A percentile compares a stretch with the other conserved stretches of the same genome.
phyloP scores from a whole-genome alignment of 331 rosid genomes.

The Rosa hybrid region DNA sequence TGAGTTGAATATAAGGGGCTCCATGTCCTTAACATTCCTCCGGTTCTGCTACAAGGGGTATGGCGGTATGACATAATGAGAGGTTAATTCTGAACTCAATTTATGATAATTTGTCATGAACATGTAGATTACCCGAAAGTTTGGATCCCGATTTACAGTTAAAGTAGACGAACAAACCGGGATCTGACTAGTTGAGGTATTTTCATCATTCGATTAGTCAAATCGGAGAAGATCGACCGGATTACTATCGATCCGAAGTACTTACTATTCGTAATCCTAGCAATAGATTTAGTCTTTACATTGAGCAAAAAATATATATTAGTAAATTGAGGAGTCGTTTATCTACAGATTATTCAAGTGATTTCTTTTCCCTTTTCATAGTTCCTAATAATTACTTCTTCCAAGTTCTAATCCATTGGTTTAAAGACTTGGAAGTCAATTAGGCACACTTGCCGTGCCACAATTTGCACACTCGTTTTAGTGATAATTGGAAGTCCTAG shows the following conservation, averaged over 20 bases:
- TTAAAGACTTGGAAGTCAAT: background rate
- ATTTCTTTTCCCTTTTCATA: background rate
- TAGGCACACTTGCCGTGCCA: background rate
- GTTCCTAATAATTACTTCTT: background rate
- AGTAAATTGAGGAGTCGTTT: background rate
- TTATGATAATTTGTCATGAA: background rate
- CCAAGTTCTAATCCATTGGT: background rate
- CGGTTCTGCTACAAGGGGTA: background rate
- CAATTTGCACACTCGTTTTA: background rate
- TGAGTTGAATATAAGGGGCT: background rate
- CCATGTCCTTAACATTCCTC: background rate
- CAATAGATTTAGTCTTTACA: background rate
- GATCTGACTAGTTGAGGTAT: background rate
- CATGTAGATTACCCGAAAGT: background rate
- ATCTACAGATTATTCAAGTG: background rate
- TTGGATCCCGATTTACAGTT: background rate
- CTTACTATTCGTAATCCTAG: background rate
- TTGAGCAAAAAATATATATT: background rate
- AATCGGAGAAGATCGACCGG: background rate
- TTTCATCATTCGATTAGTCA: background rate
- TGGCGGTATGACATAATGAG: background rate
- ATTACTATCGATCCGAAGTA: background rate
- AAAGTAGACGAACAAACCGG: background rate
- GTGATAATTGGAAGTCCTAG: background rate
- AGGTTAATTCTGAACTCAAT: background rate